phyloP scores from a whole-genome alignment of 1,139 yeast species.

The Suzukiozyma palmioleophila region DNA sequence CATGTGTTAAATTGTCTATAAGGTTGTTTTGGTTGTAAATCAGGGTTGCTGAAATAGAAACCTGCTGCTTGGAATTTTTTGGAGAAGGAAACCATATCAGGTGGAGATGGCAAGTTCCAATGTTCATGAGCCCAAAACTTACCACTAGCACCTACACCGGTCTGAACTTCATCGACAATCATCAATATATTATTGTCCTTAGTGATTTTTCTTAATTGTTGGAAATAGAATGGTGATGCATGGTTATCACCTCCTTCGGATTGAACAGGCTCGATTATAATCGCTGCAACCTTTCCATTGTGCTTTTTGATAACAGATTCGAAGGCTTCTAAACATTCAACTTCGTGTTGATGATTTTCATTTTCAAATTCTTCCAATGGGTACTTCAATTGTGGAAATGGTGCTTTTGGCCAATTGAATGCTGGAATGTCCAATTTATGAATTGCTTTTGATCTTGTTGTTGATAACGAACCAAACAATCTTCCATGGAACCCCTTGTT shows the following conservation, averaged over 20 bases:
- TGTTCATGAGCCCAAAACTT: slow-evolving; percentile 73
- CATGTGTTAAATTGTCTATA: slow-evolving; percentile 80
- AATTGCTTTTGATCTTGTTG: slow-evolving; percentile 70
- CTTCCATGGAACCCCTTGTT: slow-evolving; percentile 75
- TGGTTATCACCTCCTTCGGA: slow-evolving; percentile 78
- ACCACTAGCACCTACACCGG: slow-evolving; percentile 74
- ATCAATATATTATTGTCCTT: slow-evolving; percentile 53
- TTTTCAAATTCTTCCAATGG: slow-evolving; percentile 53
- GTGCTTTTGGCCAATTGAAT: slow-evolving; percentile 74
- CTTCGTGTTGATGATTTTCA: slow-evolving; percentile 58
- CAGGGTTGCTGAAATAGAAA: slow-evolving; percentile 63
- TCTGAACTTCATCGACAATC: slow-evolving; percentile 72
- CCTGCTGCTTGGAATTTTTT: slow-evolving; percentile 81
- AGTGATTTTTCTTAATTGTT: slow-evolving; percentile 61
- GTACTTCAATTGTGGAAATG: slow-evolving; percentile 62
- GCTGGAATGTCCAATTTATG: slow-evolving; percentile 76
- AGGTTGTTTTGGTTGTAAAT: slow-evolving; percentile 57
- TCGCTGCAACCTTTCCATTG: slow-evolving; percentile 55
- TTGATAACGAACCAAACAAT: slow-evolving; percentile 66
- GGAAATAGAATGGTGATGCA: slow-evolving; percentile 57
- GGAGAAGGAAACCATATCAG: slow-evolving; percentile 72
- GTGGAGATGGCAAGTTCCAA: slow-evolving; percentile 58
- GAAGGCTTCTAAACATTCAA: slow-evolving; percentile 51
- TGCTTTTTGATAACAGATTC: slow-evolving; percentile 47
- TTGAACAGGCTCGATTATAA: slow-evolving; percentile 70